These are phyloP conservation scores for Gomphus sp. DNA, from an alignment of 1,284 basidiomycete species.

Conservation along the genomic window DNA sequence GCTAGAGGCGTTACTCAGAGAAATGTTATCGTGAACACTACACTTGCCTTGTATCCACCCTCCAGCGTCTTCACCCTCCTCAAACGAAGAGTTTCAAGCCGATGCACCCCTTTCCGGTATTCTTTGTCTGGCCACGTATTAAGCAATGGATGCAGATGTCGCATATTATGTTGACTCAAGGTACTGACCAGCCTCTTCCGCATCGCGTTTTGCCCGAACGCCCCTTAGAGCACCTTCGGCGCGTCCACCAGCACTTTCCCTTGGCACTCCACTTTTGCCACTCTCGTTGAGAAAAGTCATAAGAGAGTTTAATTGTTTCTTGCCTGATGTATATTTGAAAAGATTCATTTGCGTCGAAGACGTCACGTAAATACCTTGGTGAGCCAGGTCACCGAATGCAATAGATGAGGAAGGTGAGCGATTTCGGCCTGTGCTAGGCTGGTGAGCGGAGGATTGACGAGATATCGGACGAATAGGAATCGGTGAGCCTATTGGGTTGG, in stretches of 20 bases:
- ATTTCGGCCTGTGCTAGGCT: constrained; percentile 35
- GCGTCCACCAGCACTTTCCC: constrained; percentile 46
- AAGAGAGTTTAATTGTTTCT: constrained; percentile 67
- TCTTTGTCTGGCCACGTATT: constrained; percentile 63
- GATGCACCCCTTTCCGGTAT: constrained; percentile 87
- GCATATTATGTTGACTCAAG: neutral
- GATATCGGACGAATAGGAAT: constrained; percentile 64
- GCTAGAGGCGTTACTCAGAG: neutral
- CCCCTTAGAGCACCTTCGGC: constrained; percentile 59
- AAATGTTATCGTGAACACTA: neutral
- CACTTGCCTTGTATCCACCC: constrained; percentile 63
- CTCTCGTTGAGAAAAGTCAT: constrained; percentile 54
- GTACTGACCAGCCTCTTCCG: constrained; percentile 77
- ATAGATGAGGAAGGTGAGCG: constrained; percentile 64
- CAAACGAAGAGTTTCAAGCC: constrained; percentile 86
- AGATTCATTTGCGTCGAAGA: constrained; percentile 1
- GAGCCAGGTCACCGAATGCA: constrained; percentile 66
- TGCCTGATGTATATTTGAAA: constrained; percentile 35
- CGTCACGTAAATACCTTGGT: constrained; percentile 44
- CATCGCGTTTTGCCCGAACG: constrained; percentile 80
- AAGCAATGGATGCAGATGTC: neutral
- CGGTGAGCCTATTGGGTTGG: constrained; percentile 36
- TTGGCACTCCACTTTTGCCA: constrained; percentile 46
- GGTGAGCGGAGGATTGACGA: constrained; percentile 59
- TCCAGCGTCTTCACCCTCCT: constrained; percentile 76